Evolutionary conservation across 305 asterid genomes (phyloP).

Genomic region (Caryopteris hybrid): DNA sequence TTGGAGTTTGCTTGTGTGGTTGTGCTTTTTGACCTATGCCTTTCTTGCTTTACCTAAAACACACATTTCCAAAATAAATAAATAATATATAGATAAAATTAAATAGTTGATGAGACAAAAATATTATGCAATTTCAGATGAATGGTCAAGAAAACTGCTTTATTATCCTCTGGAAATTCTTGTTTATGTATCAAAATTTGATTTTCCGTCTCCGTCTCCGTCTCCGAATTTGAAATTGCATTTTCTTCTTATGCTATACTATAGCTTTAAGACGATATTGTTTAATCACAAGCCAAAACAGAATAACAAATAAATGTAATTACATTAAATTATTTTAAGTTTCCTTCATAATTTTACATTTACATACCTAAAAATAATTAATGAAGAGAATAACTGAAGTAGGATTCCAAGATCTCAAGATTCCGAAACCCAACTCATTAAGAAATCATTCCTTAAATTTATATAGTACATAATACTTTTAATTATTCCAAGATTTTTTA

Average conservation of each 20-base stretch:
- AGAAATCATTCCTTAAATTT: constrained; percentile 11
- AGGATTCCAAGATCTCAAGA: constrained; percentile 27
- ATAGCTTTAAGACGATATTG: no score
- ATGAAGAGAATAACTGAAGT: constrained; percentile 9
- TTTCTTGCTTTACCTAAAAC: constrained; percentile 50
- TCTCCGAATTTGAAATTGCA: no score
- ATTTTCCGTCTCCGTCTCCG: no score
- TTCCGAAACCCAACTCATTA: constrained; percentile 26
- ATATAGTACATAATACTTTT: no score
- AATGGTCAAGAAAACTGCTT: constrained; percentile 5
- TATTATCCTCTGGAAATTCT: constrained; percentile 4
- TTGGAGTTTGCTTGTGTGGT: no score
- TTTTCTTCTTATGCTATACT: no score
- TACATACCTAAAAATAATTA: no score
- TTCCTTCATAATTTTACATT: no score
- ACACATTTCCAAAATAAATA: no score
- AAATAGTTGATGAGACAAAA: not conserved
- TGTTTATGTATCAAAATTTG: not conserved
- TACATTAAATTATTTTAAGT: no score
- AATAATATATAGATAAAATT: not conserved
- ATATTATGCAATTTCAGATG: not conserved
- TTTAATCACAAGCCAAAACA: no score
- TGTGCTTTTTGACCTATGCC: constrained; percentile 42
- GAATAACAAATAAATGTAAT: no score
- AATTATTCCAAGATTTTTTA: not conserved